Conservation (phyloP, 106 monocot species). For the Vanilla planifolia region DNA sequence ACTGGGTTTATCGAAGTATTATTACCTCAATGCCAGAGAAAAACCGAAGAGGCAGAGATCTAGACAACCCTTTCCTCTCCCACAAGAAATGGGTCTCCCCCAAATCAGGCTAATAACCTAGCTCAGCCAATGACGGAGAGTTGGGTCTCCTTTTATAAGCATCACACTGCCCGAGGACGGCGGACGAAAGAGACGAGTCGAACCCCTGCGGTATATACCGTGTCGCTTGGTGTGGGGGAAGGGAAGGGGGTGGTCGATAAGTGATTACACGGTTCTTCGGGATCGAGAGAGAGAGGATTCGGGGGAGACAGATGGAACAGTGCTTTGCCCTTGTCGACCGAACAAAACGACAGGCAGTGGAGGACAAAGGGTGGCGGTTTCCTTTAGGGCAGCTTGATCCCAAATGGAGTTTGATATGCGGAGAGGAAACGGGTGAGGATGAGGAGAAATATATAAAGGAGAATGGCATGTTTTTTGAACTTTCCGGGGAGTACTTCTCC, state of each 20-base stretch:
- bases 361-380: conserved; percentile 3
- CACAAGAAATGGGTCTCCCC: conserved; percentile 3
- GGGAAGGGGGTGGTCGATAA: not conserved
- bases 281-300: not conserved
- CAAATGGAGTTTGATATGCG: not conserved
- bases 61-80: not conserved
- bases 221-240: conserved; percentile 6
- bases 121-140: not conserved
- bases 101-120: not conserved
- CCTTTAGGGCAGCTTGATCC: conserved; percentile 8
- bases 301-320: conserved; percentile 1
- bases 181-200: not conserved
- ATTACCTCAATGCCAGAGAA: conserved; percentile 3
- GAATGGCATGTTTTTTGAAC: not conserved
- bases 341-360: conserved; percentile 5
- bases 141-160: conserved; percentile 1
- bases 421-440: not conserved
- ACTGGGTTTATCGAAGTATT: not conserved
- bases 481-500: too few relatives aligned
- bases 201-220: conserved; percentile 3
- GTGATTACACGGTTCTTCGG: not conserved
- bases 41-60: not conserved
- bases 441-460: not conserved
- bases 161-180: not conserved
- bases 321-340: not conserved